Base-by-base conservation (phyloP, 805 yeast genomes). In the Ogataea pini region DNA sequence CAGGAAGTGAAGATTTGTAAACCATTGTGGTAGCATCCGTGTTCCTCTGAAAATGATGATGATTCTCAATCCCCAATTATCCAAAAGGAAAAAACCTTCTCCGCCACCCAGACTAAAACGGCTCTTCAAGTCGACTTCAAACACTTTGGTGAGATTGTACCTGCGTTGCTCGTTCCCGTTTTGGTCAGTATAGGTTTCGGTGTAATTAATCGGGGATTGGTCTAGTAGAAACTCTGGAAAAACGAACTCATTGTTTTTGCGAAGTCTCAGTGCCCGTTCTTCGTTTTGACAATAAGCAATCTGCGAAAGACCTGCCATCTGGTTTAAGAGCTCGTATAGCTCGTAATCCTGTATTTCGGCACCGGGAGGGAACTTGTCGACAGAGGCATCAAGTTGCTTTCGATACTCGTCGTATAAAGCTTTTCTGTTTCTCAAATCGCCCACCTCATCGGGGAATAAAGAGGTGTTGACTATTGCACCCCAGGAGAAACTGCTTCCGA, bases 271-370 rank as follows among this genome's bases (percentile, higher is more conserved):
- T 8, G 55, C 49, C 5, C 43, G 40, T 9, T 46, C 24, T 3
- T 53, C 54, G 22, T 55, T 57, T 19, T 56, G 47, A 41, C 62
- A 59, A 42, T 59, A 59, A 4, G 63, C 48, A 4, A 59, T 39
- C 28, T 59, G 63, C 22, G 49, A 42, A 5, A 49, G 31, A 12
- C 58, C 50, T 1, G 50, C 52, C 19, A 42, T 20, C 14, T 48
- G 47, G 9, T 25, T 31, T 22, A 52, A 10, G 14, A 33, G 28
- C 18, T 40, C 41, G 24, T 48, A 52, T 14, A 48, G 42, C 27
- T 46, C 43, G 8, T 40, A 28, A 17, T 48, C 55, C 17, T 36
- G 36, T 9, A 52, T 16, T 14, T 37, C 20, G 2, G 38, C 47
- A 22, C 47, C 52, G 4, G 47, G 17, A 3, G 50, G 55, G 9